Percentiles rank a stretch among this genome's conserved stretches.
These are phyloP conservation scores for Hygrophoropsis aurantiaca DNA, from an alignment of 768 basidiomycete genomes.

Conservation along the genomic window DNA sequence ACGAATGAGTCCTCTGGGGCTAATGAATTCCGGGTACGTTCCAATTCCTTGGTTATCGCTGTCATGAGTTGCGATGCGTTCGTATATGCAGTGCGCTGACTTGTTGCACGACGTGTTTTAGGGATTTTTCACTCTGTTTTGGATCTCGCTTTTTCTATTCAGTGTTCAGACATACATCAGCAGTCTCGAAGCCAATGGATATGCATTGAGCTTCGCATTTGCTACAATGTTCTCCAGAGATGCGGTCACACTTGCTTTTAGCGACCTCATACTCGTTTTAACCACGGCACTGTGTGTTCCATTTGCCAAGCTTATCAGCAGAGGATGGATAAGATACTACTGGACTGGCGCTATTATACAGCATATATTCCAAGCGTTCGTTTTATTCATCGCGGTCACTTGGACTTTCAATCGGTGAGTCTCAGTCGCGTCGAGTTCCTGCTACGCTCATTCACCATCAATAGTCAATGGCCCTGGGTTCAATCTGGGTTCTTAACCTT, in stretches of 20 bases:
- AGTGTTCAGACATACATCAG: slow-evolving; percentile 74
- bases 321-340: slow-evolving; percentile 81
- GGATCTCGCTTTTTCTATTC: slow-evolving; percentile 85
- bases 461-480: slow-evolving; percentile 97
- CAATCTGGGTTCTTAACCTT: slow-evolving; percentile 89
- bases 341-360: slow-evolving; percentile 77
- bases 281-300: slow-evolving; percentile 79
- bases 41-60: not conserved
- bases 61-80: not conserved
- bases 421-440: not conserved
- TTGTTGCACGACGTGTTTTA: slow-evolving; percentile 22
- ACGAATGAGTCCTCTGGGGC: slow-evolving; percentile 67
- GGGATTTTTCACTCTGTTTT: slow-evolving; percentile 97
- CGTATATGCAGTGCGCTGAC: not conserved
- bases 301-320: slow-evolving; percentile 73
- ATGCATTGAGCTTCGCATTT: slow-evolving; percentile 76
- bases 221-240: slow-evolving; percentile 87
- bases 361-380: slow-evolving; percentile 71
- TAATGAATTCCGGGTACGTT: slow-evolving; percentile 80
- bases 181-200: slow-evolving; percentile 76
- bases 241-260: slow-evolving; percentile 76
- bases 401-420: slow-evolving; percentile 88
- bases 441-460: not conserved
- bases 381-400: slow-evolving; percentile 71
- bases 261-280: slow-evolving; percentile 79